Conservation (phyloP, 2,329 filamentous ascomycete genomes). For the Pseudogymnoascus sp. region DNA sequence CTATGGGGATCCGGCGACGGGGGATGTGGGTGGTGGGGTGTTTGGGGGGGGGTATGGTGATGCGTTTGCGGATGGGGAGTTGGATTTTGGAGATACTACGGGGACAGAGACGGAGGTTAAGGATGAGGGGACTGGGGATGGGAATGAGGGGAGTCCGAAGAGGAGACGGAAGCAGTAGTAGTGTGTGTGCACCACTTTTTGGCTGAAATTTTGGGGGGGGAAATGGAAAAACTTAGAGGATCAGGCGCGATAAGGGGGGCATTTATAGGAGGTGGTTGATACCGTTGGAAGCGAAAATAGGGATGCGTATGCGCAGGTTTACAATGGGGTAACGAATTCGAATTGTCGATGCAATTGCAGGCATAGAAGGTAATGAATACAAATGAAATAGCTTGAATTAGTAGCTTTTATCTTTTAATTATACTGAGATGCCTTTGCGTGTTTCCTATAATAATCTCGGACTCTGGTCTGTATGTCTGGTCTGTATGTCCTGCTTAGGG, state of each 20-base stretch:
- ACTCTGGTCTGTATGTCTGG: too few species aligned
- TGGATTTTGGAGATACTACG: background rate
- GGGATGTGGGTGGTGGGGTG: conserved; percentile 6
- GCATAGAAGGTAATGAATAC: background rate
- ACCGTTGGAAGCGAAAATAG: background rate
- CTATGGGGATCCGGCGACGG: conserved; percentile 21
- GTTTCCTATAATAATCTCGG: background rate
- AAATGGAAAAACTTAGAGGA: background rate
- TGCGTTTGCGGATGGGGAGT: background rate
- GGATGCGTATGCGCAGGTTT: background rate
- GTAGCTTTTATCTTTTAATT: background rate
- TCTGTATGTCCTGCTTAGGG: background rate
- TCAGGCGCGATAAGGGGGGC: background rate
- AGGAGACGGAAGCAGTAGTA: background rate
- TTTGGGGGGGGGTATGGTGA: background rate
- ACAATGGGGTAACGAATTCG: background rate
- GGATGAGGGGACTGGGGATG: background rate
- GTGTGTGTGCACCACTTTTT: background rate
- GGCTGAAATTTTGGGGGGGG: background rate
- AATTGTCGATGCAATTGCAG: background rate
- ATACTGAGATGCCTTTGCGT: background rate
- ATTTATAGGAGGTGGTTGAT: background rate
- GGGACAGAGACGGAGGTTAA: background rate
- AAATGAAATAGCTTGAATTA: background rate
- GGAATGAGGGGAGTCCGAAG: conserved; percentile 1